A percentile compares a stretch with the other conserved stretches of the same genome.
Evolutionary conservation across 768 basidiomycete genomes (phyloP).

Genomic region (Boletus rubroflammeus): DNA sequence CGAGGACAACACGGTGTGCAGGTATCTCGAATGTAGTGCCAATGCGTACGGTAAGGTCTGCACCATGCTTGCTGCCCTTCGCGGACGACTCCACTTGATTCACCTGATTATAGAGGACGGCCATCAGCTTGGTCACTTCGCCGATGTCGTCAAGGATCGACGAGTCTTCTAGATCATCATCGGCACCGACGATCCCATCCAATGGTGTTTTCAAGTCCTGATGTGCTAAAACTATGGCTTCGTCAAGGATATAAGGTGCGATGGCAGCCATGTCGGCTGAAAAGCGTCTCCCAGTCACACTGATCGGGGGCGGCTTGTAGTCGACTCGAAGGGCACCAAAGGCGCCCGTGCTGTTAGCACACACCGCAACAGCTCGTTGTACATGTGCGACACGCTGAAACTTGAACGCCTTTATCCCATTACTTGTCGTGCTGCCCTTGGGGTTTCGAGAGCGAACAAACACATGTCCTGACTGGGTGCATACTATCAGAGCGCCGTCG

Average conservation of each 20-base stretch:
- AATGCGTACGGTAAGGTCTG: conserved; percentile 57
- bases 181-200: conserved; percentile 10
- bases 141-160: conserved; percentile 35
- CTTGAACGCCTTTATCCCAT: conserved; percentile 53
- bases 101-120: conserved; percentile 1
- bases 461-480: conserved; percentile 93
- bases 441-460: conserved; percentile 70
- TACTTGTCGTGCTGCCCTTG: conserved; percentile 23
- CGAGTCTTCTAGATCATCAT: conserved; percentile 40
- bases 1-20: conserved; percentile 65
- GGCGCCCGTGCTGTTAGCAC: conserved; percentile 81
- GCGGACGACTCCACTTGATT: not conserved
- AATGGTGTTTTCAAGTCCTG: not conserved
- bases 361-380: conserved; percentile 83
- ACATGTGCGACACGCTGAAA: conserved; percentile 78
- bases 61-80: conserved; percentile 43
- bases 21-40: conserved; percentile 46
- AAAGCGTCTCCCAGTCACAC: conserved; percentile 51
- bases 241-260: conserved; percentile 49
- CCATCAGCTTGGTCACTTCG: conserved; percentile 27
- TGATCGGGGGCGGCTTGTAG: conserved; percentile 54
- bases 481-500: conserved; percentile 86
- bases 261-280: conserved; percentile 63
- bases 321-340: conserved; percentile 84
- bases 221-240: not conserved